Evolutionary conservation across 2,329 filamentous ascomycete species (phyloP).

Genomic region (Teratosphaeria viscida): DNA sequence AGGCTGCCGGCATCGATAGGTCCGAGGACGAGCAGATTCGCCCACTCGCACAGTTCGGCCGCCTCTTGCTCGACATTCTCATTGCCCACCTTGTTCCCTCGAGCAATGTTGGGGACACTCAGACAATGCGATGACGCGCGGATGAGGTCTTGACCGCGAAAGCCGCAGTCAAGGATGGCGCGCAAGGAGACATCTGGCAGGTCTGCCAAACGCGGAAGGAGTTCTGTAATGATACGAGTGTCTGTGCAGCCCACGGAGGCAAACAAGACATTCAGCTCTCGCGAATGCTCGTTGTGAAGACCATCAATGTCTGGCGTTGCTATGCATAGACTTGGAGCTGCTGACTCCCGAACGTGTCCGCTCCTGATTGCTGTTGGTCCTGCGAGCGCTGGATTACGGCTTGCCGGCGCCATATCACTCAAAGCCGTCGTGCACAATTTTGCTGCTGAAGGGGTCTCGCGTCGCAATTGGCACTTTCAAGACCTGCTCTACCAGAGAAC

Average conservation of each 20-base stretch:
- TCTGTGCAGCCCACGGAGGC: conserved; percentile 26
- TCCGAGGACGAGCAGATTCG: conserved; percentile 72
- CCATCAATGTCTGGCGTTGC: conserved; percentile 3
- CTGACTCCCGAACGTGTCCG: neutral
- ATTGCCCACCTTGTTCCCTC: conserved; percentile 10
- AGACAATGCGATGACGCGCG: conserved; percentile 22
- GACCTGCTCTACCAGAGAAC: neutral
- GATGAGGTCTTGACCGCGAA: conserved; percentile 24
- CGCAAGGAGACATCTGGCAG: conserved; percentile 25
- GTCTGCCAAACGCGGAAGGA: conserved; percentile 23
- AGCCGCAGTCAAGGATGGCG: conserved; percentile 25
- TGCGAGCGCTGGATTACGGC: neutral
- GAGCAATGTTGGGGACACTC: conserved; percentile 21
- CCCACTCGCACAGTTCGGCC: conserved; percentile 72
- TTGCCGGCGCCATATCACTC: neutral
- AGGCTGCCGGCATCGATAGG: conserved; percentile 77
- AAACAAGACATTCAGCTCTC: conserved; percentile 24
- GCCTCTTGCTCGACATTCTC: conserved; percentile 30
- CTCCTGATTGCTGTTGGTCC: neutral
- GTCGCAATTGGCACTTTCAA: neutral
- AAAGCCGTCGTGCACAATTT: neutral
- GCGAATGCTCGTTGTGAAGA: neutral
- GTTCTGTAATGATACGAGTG: conserved; percentile 18
- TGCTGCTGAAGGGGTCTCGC: neutral
- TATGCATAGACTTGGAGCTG: neutral